Base-by-base conservation (phyloP, 1,284 basidiomycete genomes). In the Melampsora abietis-canadensis region DNA sequence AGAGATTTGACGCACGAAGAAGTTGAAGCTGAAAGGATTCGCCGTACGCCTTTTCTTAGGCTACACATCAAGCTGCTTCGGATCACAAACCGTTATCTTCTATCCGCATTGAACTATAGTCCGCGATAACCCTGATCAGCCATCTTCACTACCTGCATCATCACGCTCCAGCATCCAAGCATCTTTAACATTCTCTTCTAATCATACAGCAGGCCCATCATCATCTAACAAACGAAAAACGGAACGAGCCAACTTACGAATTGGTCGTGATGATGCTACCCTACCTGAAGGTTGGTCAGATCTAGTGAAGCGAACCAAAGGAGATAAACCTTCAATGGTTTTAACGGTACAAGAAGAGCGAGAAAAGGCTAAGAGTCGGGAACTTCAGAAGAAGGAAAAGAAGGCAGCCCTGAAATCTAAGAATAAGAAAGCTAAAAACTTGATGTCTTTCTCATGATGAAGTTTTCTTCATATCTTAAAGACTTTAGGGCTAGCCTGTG, bases 381-480 rank as follows among this genome's bases (percentile, higher is more conserved):
- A 48, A 37, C 8, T 66, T 14, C 24, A 47, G 27, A 75, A 67
- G 46, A 75, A 75, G 40, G 62, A 66, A 47, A 66, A 51, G 19
- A 67, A 67, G 59, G n/a, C 4, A 12, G 72, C 65, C 14, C 64
- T 75, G 2, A 75, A 75, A 31, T 54, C 65, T 15, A 75, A 67
- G 65, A 75, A 75, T 21, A 75, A 75, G 59, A 75, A 75, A 63
- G 72, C 72, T 31, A 75, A 75, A 37, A 67, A 64, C 27, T 40
- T 75, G n/a, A 75, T 75, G 72, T 75, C 72, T 7, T 75, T 75
- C 66, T 73, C 70, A 65, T 73, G 37, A 73, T 30, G 17, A n/a
- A n/a, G 10, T 40, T 34, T 3, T 4, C 10, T 12, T 40, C 37
- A 12, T 40, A 40, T 40, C 10, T 40, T 40, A 1, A 40, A 1